These are phyloP conservation scores for Ilex asprella DNA, from an alignment of 257 asterid genomes.

Conservation along the genomic window DNA sequence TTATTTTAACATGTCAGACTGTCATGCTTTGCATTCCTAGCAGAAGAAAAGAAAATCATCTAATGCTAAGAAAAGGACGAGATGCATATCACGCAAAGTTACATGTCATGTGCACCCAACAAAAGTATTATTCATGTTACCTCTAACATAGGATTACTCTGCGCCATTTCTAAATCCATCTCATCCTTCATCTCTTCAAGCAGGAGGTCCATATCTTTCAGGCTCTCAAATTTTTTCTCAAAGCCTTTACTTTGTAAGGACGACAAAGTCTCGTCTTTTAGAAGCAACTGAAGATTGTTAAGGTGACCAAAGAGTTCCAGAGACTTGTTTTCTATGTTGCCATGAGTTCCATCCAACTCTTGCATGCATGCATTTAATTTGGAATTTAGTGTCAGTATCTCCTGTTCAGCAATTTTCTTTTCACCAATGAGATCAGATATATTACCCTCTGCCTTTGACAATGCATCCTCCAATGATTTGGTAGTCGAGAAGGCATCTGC, in stretches of 20 bases:
- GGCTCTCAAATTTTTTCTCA: slow-evolving; percentile 47
- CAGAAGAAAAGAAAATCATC: neutral
- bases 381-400: slow-evolving; percentile 45
- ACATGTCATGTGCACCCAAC: neutral
- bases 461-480: slow-evolving; percentile 57
- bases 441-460: slow-evolving; percentile 45
- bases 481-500: slow-evolving; percentile 51
- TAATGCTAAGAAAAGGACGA: neutral
- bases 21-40: neutral
- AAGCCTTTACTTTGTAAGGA: slow-evolving; percentile 44
- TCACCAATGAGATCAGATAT: slow-evolving; percentile 45
- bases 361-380: slow-evolving; percentile 62
- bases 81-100: too few species aligned
- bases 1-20: neutral
- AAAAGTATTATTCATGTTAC: slow-evolving; percentile 25
- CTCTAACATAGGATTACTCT: slow-evolving; percentile 40
- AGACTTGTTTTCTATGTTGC: slow-evolving; percentile 40
- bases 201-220: slow-evolving; percentile 47
- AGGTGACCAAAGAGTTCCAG: slow-evolving; percentile 51
- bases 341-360: slow-evolving; percentile 61
- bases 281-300: slow-evolving; percentile 46
- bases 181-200: slow-evolving; percentile 53
- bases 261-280: slow-evolving; percentile 52
- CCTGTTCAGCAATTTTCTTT: slow-evolving; percentile 55
- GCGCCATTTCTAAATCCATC: slow-evolving; percentile 41